Conservation (phyloP, 495 filamentous ascomycete species). For the Penicillium pancosmium region DNA sequence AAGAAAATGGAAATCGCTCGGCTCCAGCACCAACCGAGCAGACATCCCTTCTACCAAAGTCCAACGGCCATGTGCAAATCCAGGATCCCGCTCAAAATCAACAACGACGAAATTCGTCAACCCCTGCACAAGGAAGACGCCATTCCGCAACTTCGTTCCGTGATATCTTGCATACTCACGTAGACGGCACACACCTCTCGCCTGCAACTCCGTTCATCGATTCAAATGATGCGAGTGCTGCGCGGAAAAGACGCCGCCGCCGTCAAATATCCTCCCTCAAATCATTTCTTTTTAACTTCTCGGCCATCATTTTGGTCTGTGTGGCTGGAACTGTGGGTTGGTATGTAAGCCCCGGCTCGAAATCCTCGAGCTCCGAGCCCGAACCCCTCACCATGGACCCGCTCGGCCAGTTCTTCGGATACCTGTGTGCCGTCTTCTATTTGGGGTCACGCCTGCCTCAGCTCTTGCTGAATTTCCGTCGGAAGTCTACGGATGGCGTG, state of each 20-base stretch:
- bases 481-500: conserved; percentile 89
- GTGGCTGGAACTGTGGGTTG: conserved; percentile 82
- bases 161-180: conserved; percentile 35
- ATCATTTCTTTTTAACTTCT: conserved; percentile 67
- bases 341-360: conserved; percentile 62
- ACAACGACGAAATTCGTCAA: conserved; percentile 14
- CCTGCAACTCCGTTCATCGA: conserved; percentile 74
- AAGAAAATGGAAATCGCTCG: conserved; percentile 18
- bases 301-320: conserved; percentile 76
- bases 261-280: conserved; percentile 53
- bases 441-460: conserved; percentile 88
- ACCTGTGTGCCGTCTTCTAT: conserved; percentile 83
- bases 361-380: conserved; percentile 26
- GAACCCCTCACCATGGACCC: conserved; percentile 62
- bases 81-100: conserved; percentile 11
- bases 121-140: conserved; percentile 21
- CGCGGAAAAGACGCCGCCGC: conserved; percentile 20
- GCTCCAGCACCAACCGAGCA: conserved; percentile 32
- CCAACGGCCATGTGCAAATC: conserved; percentile 23
- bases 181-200: conserved; percentile 71
- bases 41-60: conserved; percentile 34
- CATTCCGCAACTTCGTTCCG: conserved; percentile 39
- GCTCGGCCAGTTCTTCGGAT: conserved; percentile 84
- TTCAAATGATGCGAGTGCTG: conserved; percentile 13
- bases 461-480: conserved; percentile 82